phyloP scores from a whole-genome alignment of 257 asterid genomes.

The Plantago major region DNA sequence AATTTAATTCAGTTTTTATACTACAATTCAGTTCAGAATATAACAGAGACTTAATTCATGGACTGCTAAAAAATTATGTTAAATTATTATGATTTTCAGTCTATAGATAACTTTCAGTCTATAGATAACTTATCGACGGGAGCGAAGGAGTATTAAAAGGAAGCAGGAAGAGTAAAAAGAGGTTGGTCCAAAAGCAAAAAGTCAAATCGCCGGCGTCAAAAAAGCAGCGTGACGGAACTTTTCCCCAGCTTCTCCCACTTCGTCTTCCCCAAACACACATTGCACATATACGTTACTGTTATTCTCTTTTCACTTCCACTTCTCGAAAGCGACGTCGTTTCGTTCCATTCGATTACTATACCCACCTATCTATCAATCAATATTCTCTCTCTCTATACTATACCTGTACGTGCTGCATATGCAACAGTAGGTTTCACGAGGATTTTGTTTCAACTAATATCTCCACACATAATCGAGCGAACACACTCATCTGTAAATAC shows the following conservation, averaged over 20 bases:
- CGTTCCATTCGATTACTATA: conserved; percentile 9
- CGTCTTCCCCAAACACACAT: too few relatives aligned
- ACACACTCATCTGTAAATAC: too few relatives aligned
- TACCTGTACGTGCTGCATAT: conserved; percentile 13
- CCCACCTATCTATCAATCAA: conserved; percentile 18
- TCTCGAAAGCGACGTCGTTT: conserved; percentile 24
- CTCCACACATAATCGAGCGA: too few relatives aligned
- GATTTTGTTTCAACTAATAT: conserved; percentile 27
- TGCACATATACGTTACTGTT: conserved; percentile 24
- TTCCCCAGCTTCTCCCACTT: conserved; percentile 15
- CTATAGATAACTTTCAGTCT: too few relatives aligned
- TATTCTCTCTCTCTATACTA: neutral
- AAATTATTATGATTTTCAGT: too few relatives aligned
- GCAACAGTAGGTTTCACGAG: conserved; percentile 57
- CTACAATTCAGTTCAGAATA: too few relatives aligned
- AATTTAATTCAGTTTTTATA: too few relatives aligned
- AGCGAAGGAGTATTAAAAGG: too few relatives aligned
- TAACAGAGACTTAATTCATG: too few relatives aligned
- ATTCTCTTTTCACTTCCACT: neutral
- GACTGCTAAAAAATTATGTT: too few relatives aligned
- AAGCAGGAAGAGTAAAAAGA: too few relatives aligned
- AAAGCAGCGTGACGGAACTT: conserved; percentile 30
- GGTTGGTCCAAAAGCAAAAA: conserved; percentile 15
- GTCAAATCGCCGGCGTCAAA: conserved; percentile 34
- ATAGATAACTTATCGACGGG: too few relatives aligned